These are phyloP conservation scores for Debaryomyces hansenii DNA, from an alignment of 805 yeast genomes.

Conservation along the genomic window DNA sequence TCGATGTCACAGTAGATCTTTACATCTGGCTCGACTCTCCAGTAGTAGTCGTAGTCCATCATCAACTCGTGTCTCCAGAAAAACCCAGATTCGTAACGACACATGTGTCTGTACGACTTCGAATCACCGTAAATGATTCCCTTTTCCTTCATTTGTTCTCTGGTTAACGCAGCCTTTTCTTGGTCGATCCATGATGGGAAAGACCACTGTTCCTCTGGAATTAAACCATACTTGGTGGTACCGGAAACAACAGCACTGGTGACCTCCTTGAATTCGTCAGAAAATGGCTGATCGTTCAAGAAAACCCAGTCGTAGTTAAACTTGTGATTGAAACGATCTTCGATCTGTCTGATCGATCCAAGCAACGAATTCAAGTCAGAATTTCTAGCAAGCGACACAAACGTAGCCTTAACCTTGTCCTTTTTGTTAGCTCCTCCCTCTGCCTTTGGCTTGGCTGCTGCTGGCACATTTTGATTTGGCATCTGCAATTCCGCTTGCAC, in stretches of 20 bases:
- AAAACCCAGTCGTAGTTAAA: constrained; percentile 93
- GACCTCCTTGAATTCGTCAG: constrained; percentile 70
- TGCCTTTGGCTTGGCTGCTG: constrained; percentile 6
- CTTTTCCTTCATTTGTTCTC: constrained; percentile 54
- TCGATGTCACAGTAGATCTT: constrained; percentile 77
- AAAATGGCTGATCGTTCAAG: constrained; percentile 80
- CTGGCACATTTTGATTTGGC: neutral
- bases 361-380: constrained; percentile 59
- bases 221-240: constrained; percentile 67
- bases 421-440: neutral
- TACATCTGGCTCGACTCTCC: constrained; percentile 91
- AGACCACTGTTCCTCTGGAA: constrained; percentile 83
- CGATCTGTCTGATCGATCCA: constrained; percentile 70
- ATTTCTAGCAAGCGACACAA: constrained; percentile 77
- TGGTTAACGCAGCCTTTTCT: constrained; percentile 61
- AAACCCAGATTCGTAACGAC: constrained; percentile 85
- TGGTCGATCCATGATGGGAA: constrained; percentile 80
- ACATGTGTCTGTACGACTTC: constrained; percentile 83
- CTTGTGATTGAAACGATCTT: constrained; percentile 80
- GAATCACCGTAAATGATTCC: constrained; percentile 68
- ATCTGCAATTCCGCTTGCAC: neutral
- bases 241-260: constrained; percentile 74
- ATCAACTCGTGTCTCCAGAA: constrained; percentile 75
- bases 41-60: constrained; percentile 79
- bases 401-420: constrained; percentile 43